Base-by-base conservation (phyloP, 495 filamentous ascomycete genomes). In the Neurospora sp. region DNA sequence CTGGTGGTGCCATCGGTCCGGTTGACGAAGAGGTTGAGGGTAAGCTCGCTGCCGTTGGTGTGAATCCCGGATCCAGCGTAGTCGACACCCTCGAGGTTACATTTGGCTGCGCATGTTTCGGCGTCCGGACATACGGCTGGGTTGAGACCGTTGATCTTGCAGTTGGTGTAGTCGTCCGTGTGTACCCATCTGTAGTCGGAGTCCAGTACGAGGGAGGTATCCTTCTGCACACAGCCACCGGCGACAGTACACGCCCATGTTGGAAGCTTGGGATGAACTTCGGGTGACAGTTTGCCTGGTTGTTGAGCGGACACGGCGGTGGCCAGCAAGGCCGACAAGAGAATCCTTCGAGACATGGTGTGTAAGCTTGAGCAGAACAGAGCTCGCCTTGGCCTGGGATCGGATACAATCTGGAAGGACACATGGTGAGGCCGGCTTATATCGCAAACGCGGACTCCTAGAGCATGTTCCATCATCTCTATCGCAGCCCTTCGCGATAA, bases 171-270 rank as follows among this genome's bases (percentile, higher is more conserved):
- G 42, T 80, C 78, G 20, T 80, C 82, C 1, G 81, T 79, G 75
- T 91, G 89, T 37, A 89, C 77, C 88, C 87, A 89, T 35, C 89
- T 86, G 86, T 89, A 92, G 79, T 90, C 91, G 71, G 89, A 80
- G 77, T 92, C 90, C 27, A 92, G 82, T 37, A 88, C 87, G 20
- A 92, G 78, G 23, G 84, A 84, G 12, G 86, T 87, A 35, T 80
- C 73, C 69, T 85, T 81, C 39, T 82, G 79, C 11, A 85, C 83
- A 78, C 89, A 91, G 72, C 82, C 86, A 27, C 83, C 87, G 31
- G 75, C 75, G 12, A 77, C 76, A 4, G 85, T 84, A 76, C 89
- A 91, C 69, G 83, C 86, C 75, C 85, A 80, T 78, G 84, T 88
- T 59, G 83, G 86, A 70, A 92, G 77, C 23, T 79, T 74, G 16